Conservation (phyloP, 1,284 basidiomycete genomes). For the Heterobasidion occidentale region DNA sequence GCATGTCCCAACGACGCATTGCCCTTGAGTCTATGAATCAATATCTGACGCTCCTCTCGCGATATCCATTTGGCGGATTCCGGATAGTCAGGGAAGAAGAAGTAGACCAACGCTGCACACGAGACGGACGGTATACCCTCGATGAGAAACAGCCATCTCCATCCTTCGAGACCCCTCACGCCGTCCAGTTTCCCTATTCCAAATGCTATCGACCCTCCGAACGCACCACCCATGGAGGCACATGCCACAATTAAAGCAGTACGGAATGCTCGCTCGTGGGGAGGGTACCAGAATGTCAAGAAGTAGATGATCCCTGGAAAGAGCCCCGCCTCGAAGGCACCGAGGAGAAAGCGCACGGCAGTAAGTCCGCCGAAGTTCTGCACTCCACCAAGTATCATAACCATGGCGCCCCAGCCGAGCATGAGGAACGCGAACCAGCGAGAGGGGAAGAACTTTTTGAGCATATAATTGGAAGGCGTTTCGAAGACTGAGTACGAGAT, state of each 20-base stretch:
- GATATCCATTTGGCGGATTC: constrained; percentile 33
- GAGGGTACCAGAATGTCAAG: constrained; percentile 32
- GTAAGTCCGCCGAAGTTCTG: constrained; percentile 25
- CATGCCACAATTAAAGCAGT: constrained; percentile 30
- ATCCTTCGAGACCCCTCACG: constrained; percentile 22
- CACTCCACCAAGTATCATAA: constrained; percentile 25
- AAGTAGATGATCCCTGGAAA: constrained; percentile 24
- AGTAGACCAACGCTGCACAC: constrained; percentile 28
- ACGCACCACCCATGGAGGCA: constrained; percentile 34
- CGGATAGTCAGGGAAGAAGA: constrained; percentile 36
- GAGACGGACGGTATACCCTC: constrained; percentile 37
- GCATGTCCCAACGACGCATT: constrained; percentile 20
- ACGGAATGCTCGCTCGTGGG: constrained; percentile 30
- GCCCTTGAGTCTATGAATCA: constrained; percentile 18
- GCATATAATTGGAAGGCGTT: constrained; percentile 31
- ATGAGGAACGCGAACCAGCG: constrained; percentile 28
- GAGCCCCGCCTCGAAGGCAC: constrained; percentile 23
- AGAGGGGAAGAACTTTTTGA: constrained; percentile 33
- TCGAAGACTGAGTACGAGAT: constrained; percentile 28
- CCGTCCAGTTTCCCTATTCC: constrained; percentile 27
- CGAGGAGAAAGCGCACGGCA: constrained; percentile 20
- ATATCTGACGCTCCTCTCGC: constrained; percentile 22
- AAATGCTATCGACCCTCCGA: constrained; percentile 34
- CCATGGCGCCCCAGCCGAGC: constrained; percentile 33
- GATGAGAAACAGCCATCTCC: constrained; percentile 37